A percentile compares a stretch with the other conserved stretches of the same genome.
These are phyloP conservation scores for Plasmodium chabaudi DNA, from an alignment of 169 alveolate species.

Conservation along the genomic window DNA sequence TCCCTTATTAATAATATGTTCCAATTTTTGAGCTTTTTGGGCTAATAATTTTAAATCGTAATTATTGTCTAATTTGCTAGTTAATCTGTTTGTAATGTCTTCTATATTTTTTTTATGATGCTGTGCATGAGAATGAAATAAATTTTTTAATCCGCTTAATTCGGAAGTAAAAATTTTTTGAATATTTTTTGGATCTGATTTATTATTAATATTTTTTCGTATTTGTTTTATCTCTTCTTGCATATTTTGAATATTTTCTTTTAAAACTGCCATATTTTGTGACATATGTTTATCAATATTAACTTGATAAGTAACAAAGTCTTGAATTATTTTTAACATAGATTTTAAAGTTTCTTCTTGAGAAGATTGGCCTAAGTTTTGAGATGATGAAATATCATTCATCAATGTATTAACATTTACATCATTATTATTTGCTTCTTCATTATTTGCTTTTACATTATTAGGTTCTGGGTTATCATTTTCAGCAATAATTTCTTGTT, in stretches of 20 bases:
- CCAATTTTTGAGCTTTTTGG: slow-evolving; percentile 64
- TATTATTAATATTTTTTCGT: slow-evolving; percentile 11
- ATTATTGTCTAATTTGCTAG: slow-evolving; percentile 33
- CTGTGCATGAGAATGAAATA: slow-evolving; percentile 71
- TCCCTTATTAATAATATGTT: slow-evolving; percentile 56
- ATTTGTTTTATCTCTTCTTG: slow-evolving; percentile 35
- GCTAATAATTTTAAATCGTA: slow-evolving; percentile 59
- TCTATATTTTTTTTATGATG: slow-evolving; percentile 59
- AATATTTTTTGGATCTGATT: slow-evolving; percentile 43
- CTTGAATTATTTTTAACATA: slow-evolving; percentile 12
- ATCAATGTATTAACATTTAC: background rate
- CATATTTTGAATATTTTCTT: slow-evolving; percentile 3
- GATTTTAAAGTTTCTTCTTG: slow-evolving; percentile 30
- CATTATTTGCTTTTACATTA: background rate
- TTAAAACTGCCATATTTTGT: slow-evolving; percentile 16
- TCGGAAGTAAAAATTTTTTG: slow-evolving; percentile 66
- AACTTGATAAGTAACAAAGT: slow-evolving; percentile 26
- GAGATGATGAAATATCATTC: background rate
- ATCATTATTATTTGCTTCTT: background rate
- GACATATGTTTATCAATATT: slow-evolving; percentile 25
- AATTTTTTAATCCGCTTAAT: slow-evolving; percentile 55
- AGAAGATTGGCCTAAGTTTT: background rate
- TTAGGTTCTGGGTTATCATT: background rate
- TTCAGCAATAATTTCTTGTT: background rate
- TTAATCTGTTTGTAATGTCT: slow-evolving; percentile 47